phyloP scores from a whole-genome alignment of 805 yeast genomes.

The Kazachstania taianensis region DNA sequence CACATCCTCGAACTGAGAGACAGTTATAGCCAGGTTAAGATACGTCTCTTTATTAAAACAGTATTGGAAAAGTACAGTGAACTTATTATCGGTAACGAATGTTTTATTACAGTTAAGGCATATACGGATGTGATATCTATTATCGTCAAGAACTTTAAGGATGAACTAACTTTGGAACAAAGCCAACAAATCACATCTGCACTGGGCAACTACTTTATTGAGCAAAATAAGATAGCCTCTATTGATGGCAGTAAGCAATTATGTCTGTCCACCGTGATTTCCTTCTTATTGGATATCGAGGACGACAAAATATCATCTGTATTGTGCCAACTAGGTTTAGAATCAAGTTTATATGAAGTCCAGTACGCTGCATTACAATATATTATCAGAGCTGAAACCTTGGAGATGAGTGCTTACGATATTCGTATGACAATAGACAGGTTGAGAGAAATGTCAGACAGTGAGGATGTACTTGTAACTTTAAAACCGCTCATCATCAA shows the following conservation, averaged over 20 bases:
- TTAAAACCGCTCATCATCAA: slow-evolving; percentile 36
- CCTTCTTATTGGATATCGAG: slow-evolving; percentile 23
- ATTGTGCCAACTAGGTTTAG: slow-evolving; percentile 29
- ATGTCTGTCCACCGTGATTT: slow-evolving; percentile 29
- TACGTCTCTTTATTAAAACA: no score
- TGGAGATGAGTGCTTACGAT: neutral
- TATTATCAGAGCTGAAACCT: slow-evolving; percentile 9
- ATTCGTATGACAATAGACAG: slow-evolving; percentile 2
- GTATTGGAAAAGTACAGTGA: neutral
- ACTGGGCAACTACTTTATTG: slow-evolving; percentile 31
- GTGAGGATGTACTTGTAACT: slow-evolving; percentile 31
- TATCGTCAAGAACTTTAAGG: neutral
- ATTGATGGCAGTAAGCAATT: slow-evolving; percentile 44
- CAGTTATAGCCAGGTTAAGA: no score
- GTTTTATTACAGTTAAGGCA: slow-evolving; percentile 4
- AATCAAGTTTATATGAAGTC: slow-evolving; percentile 36
- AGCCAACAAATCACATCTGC: slow-evolving; percentile 6
- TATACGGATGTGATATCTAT: slow-evolving; percentile 18
- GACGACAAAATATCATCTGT: slow-evolving; percentile 16
- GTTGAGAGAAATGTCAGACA: slow-evolving; percentile 21
- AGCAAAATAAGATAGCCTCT: slow-evolving; percentile 18
- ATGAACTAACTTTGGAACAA: no score
- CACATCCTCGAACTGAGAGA: neutral
- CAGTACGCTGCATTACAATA: slow-evolving; percentile 34
- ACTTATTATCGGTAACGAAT: neutral